These are phyloP conservation scores for Bretschneidera sinensis DNA, from an alignment of 345 rosid genomes.

Conservation along the genomic window DNA sequence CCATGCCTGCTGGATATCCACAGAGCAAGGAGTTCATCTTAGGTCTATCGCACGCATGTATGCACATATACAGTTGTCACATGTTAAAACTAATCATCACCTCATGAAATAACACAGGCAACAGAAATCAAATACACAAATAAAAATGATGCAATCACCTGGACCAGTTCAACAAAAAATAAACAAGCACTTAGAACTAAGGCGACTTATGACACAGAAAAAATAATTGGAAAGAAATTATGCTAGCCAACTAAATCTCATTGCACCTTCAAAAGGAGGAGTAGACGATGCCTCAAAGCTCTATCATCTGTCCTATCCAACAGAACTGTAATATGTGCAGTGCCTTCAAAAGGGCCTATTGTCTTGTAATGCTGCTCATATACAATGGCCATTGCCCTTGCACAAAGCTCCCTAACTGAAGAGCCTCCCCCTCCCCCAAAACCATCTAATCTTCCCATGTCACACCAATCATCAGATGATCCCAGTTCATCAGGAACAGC, in stretches of 20 bases:
- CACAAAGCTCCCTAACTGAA: conserved; percentile 99
- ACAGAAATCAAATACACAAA: too few relatives aligned
- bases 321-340: conserved; percentile 90
- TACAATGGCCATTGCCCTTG: conserved; percentile 97
- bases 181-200: background rate
- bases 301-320: conserved; percentile 94
- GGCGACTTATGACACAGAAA: background rate
- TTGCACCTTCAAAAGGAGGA: conserved; percentile 84
- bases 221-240: background rate
- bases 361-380: conserved; percentile 86
- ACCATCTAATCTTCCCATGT: conserved; percentile 93
- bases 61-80: too few relatives aligned
- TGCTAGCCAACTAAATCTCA: background rate
- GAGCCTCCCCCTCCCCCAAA: conserved; percentile 99
- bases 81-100: background rate
- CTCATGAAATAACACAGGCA: background rate
- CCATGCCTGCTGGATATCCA: too few relatives aligned
- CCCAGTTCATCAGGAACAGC: conserved; percentile 96
- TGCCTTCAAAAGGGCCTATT: conserved; percentile 95
- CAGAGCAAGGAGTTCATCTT: too few relatives aligned
- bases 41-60: too few relatives aligned
- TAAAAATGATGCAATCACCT: too few relatives aligned
- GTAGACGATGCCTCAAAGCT: conserved; percentile 96
- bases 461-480: conserved; percentile 99
- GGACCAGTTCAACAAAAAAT: background rate